Evolutionary conservation across 306 rosid species (phyloP).

Genomic region (Corylus americana): DNA sequence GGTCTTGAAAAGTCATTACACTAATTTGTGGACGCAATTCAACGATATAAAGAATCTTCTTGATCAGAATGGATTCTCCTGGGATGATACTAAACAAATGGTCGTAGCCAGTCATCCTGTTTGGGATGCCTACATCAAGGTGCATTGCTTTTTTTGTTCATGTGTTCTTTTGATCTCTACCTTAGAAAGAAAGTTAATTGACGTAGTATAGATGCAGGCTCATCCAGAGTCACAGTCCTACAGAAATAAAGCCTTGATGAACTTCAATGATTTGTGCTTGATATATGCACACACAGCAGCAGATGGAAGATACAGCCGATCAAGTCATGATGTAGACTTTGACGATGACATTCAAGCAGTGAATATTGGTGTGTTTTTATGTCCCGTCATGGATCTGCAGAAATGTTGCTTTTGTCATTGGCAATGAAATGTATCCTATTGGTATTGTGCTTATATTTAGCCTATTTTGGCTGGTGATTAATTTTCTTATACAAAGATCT

Average conservation of each 20-base stretch:
- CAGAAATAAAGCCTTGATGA: conserved; percentile 43
- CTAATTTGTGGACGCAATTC: conserved; percentile 46
- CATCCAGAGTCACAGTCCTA: conserved; percentile 47
- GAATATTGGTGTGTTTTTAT: conserved; percentile 43
- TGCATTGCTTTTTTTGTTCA: conserved; percentile 17
- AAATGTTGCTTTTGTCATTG: conserved; percentile 12
- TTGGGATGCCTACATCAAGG: conserved; percentile 57
- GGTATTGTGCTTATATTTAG: background rate
- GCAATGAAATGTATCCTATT: conserved; percentile 4
- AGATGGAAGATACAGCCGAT: conserved; percentile 66
- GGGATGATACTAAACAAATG: conserved; percentile 52
- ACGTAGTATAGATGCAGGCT: conserved; percentile 39
- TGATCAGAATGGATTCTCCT: conserved; percentile 53
- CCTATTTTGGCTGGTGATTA: background rate
- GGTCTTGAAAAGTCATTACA: conserved; percentile 48
- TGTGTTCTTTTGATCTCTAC: background rate
- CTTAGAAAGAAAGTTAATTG: conserved; percentile 16
- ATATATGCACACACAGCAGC: conserved; percentile 56
- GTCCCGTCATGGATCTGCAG: conserved; percentile 13
- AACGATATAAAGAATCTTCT: conserved; percentile 53
- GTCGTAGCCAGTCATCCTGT: conserved; percentile 40
- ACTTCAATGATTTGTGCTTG: conserved; percentile 50
- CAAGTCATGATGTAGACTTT: conserved; percentile 60
- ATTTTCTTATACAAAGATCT: background rate
- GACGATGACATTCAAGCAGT: conserved; percentile 48